Evolutionary conservation across 1,284 basidiomycete species (phyloP), one percentile per base, ranked within the genome.

Genomic region (Ceratobasidium sp.): DNA sequence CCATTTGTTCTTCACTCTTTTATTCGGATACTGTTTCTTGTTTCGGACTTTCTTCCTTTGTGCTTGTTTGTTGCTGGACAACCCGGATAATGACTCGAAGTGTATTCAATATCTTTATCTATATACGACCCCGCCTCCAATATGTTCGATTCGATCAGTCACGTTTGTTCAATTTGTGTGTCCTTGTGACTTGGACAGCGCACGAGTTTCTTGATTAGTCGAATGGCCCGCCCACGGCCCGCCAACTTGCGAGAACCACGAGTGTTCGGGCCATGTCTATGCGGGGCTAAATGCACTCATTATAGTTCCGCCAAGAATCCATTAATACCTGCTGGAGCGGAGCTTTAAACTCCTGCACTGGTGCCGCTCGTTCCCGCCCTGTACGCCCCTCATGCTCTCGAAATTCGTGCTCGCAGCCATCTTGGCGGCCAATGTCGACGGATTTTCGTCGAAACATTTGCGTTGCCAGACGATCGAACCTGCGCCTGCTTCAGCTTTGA

Each of bases 31-130:
- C 20, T 12, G 17, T 62, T 50, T 31, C 29, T 49, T 50, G 34
- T 29, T 38, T 20, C 34, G 58, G n/a, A 34, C 45, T 32, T 32
- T 62, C 10, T 38, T 57, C 38, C 29, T 42, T 49, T 65, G 49
- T 65, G 43, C 25, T 20, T 53, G 3, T 29, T 42, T 4, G 60
- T 65, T 65, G 60, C 60, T 53, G 60, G 60, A 29, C 49, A 38
- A 49, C 60, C 25, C 31, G n/a, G 10, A 6, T 17, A 40, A 17
- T 40, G 38, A 40, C 38, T 8, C 38, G 10, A 40, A 8, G 38
- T 40, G 17, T 17, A 40, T 40, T 40, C n/a, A n/a, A n/a, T n/a
- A n/a, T n/a, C n/a, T n/a, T n/a, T n/a, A n/a, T n/a, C n/a, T n/a
- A n/a, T n/a, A n/a, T n/a, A n/a, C n/a, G n/a, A n/a, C n/a, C n/a